These are phyloP conservation scores for Populus deltoides DNA, from an alignment of 345 rosid genomes.

Conservation along the genomic window DNA sequence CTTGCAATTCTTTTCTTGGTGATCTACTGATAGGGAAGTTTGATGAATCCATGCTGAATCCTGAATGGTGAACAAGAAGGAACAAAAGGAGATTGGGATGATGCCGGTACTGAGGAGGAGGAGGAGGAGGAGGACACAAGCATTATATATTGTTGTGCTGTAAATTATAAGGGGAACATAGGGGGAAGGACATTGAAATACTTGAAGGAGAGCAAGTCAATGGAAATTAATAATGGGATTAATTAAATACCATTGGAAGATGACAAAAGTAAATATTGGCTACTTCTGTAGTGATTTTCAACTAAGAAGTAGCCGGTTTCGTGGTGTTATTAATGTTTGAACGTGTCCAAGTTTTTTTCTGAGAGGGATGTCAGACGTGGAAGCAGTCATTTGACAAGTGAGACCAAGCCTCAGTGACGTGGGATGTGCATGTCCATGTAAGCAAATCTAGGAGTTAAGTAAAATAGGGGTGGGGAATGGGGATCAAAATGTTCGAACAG, in stretches of 20 bases:
- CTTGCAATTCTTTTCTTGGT: conserved; percentile 69
- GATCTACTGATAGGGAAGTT: conserved; percentile 46
- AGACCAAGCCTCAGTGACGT: conserved; percentile 9
- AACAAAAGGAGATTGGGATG: not conserved
- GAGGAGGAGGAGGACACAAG: conserved; percentile 3
- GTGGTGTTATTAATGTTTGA: conserved; percentile 36
- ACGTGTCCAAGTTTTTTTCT: conserved; percentile 22
- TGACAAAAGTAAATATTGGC: conserved; percentile 17
- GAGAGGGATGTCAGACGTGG: not conserved
- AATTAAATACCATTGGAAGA: not conserved
- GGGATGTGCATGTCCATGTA: not conserved
- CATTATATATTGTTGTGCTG: conserved; percentile 4
- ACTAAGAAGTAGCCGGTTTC: conserved; percentile 27
- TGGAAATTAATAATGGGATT: not conserved
- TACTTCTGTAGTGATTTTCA: not conserved
- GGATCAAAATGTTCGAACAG: not conserved
- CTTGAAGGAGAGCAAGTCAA: conserved; percentile 31
- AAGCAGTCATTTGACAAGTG: conserved; percentile 23
- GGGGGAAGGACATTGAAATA: not conserved
- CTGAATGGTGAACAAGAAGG: not conserved
- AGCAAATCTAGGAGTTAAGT: not conserved
- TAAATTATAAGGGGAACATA: not conserved
- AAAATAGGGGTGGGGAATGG: not conserved
- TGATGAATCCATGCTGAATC: conserved; percentile 35
- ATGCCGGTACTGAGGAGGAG: not conserved